Conservation (phyloP, 2,329 filamentous ascomycete genomes). For the Colletotrichum sp. region DNA sequence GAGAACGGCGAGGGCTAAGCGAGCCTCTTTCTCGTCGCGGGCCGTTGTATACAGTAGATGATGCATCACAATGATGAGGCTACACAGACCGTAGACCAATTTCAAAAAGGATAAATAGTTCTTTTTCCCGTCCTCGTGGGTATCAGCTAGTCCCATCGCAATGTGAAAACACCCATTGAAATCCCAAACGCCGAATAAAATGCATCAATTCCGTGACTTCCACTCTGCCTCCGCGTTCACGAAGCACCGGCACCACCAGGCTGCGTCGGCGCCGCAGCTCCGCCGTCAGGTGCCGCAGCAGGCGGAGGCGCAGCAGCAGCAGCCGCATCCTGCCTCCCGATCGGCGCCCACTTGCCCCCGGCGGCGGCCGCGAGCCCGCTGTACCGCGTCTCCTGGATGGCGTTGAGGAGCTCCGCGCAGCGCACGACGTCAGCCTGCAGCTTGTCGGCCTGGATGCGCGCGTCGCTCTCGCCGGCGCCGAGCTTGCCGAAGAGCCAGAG, state of each 20-base stretch:
- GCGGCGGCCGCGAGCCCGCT: constrained; percentile 34
- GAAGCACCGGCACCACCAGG: neutral
- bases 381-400: constrained; percentile 38
- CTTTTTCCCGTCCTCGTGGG: neutral
- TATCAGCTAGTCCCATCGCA: neutral
- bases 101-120: neutral
- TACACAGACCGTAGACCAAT: neutral
- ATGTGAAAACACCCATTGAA: neutral
- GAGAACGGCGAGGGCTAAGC: constrained; percentile 48
- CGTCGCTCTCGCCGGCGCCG: constrained; percentile 39
- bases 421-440: constrained; percentile 39
- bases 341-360: constrained; percentile 41
- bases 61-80: neutral
- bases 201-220: neutral
- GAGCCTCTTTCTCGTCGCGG: neutral
- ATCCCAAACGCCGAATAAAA: constrained; percentile 8
- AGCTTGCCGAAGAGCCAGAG: constrained; percentile 50
- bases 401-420: constrained; percentile 38
- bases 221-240: neutral
- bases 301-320: neutral
- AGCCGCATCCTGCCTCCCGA: constrained; percentile 14
- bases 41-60: neutral
- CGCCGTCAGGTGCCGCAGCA: neutral
- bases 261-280: neutral
- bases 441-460: constrained; percentile 38